These are phyloP conservation scores for Sclerotinia spermophila DNA, from an alignment of 2,329 filamentous ascomycete species.

Conservation along the genomic window DNA sequence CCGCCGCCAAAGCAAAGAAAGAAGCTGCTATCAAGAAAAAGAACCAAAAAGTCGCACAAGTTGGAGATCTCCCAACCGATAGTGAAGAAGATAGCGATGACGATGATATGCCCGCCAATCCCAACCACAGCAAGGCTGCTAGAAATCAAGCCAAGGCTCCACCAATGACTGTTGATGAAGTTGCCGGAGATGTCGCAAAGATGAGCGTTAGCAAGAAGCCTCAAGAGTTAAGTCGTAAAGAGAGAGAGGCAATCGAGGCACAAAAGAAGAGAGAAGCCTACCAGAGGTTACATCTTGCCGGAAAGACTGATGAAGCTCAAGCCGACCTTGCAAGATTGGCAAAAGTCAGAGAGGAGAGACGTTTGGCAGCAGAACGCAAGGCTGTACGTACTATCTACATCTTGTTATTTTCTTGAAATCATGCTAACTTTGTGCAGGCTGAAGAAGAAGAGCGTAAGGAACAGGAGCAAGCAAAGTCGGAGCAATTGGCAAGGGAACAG, in stretches of 20 bases:
- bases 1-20: constrained; percentile 85
- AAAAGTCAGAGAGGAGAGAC: constrained; percentile 80
- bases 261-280: constrained; percentile 86
- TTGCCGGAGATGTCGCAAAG: constrained; percentile 54
- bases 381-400: constrained; percentile 53
- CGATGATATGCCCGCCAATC: constrained; percentile 76
- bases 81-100: constrained; percentile 57
- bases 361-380: constrained; percentile 77
- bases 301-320: constrained; percentile 94
- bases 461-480: constrained; percentile 41
- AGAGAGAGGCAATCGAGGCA: constrained; percentile 78
- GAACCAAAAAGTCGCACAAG: constrained; percentile 67
- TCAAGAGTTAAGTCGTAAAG: constrained; percentile 59
- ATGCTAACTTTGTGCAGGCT: constrained; percentile 35
- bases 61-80: constrained; percentile 79
- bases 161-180: constrained; percentile 45
- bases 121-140: constrained; percentile 80
- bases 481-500: constrained; percentile 45
- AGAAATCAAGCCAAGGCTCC: constrained; percentile 52
- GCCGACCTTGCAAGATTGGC: constrained; percentile 80
- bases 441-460: constrained; percentile 41
- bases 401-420: neutral
- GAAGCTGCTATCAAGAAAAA: constrained; percentile 79
- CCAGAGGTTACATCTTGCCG: constrained; percentile 85
- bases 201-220: constrained; percentile 44